A percentile compares a stretch with the other conserved stretches of the same genome.
phyloP scores from a whole-genome alignment of 805 yeast species.

The Myxozyma neglecta region DNA sequence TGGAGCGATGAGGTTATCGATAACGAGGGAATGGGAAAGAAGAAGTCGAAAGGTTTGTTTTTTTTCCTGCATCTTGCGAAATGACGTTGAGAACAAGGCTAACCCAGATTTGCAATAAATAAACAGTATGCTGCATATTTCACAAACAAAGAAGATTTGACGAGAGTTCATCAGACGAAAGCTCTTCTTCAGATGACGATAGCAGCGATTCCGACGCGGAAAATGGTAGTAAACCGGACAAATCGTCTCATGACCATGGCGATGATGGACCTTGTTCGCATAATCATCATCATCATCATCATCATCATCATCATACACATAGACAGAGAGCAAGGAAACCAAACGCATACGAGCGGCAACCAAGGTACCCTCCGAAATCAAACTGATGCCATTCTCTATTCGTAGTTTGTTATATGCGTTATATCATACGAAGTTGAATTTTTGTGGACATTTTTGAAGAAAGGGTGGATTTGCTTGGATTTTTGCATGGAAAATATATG shows the following conservation, averaged over 20 bases:
- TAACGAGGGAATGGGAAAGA: conserved; percentile 83
- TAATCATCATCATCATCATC: conserved; percentile 4
- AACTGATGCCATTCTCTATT: background rate
- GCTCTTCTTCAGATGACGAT: conserved; percentile 39
- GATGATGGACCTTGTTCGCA: conserved; percentile 2
- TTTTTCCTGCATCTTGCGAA: background rate
- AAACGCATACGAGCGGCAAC: conserved; percentile 89
- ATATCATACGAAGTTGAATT: background rate
- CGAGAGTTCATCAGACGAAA: conserved; percentile 41
- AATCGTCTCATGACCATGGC: background rate
- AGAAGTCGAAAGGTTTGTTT: conserved; percentile 70
- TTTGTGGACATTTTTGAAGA: background rate
- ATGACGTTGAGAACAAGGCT: background rate
- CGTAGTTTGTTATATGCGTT: background rate
- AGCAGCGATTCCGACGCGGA: conserved; percentile 46
- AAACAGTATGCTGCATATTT: conserved; percentile 62
- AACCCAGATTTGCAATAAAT: conserved; percentile 29
- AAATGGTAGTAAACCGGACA: background rate
- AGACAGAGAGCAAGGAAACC: conserved; percentile 43
- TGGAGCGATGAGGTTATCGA: conserved; percentile 89
- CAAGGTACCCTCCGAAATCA: conserved; percentile 39
- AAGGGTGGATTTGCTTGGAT: background rate
- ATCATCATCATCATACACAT: conserved; percentile 19
- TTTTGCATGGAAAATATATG: background rate
- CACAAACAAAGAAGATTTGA: conserved; percentile 44